Conservation (phyloP, 2,329 filamentous ascomycete species). For the Emergomyces orientalis region DNA sequence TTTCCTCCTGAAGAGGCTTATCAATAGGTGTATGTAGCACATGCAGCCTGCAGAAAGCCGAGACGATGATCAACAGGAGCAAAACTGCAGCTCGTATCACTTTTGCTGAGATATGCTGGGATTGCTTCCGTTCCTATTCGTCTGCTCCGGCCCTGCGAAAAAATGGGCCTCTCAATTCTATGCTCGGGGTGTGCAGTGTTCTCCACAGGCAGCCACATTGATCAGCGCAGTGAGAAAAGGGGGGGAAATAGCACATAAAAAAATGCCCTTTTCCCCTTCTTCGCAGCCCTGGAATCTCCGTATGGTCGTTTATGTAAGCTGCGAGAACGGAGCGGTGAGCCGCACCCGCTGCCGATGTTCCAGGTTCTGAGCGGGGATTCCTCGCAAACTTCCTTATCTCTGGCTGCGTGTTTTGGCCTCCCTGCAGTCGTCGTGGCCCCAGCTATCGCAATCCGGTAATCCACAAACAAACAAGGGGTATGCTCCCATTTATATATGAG, state of each 20-base stretch:
- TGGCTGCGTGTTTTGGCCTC: background rate
- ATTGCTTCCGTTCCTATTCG: background rate
- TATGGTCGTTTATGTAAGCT: background rate
- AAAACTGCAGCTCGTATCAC: constrained; percentile 2
- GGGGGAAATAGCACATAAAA: background rate
- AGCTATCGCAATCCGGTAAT: background rate
- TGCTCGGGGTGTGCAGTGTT: background rate
- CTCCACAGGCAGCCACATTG: constrained; percentile 2
- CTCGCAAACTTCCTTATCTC: background rate
- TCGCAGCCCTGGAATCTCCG: background rate
- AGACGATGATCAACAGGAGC: constrained; percentile 7
- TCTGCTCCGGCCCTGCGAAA: background rate
- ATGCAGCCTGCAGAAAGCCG: constrained; percentile 2
- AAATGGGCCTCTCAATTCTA: background rate
- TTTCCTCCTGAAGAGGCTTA: background rate
- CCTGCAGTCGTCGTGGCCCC: constrained; percentile 3
- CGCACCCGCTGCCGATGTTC: background rate
- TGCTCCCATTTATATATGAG: constrained; percentile 1
- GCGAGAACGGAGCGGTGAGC: constrained; percentile 5
- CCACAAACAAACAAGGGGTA: background rate
- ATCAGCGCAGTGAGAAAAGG: background rate
- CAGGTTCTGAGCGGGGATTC: background rate
- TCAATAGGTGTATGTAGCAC: constrained; percentile 2
- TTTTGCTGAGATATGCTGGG: background rate
- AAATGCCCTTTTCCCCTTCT: background rate